Evolutionary conservation across 768 basidiomycete species (phyloP).

Genomic region (Candolleomyces eurysporus): DNA sequence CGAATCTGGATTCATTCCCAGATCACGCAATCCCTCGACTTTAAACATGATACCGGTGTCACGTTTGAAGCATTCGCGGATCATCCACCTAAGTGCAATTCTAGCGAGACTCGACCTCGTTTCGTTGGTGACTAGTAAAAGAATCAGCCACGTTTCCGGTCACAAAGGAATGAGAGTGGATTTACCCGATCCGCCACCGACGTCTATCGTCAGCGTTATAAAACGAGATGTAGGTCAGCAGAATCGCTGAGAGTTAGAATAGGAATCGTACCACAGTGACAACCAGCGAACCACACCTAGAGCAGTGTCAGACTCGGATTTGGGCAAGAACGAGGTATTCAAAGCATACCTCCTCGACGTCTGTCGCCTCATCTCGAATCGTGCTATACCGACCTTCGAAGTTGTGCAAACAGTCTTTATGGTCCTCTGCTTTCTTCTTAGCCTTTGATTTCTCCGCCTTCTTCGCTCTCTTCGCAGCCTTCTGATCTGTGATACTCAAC

Average conservation of each 20-base stretch:
- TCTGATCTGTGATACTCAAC: constrained; percentile 24
- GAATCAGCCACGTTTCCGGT: not conserved
- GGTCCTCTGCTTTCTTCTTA: constrained; percentile 3
- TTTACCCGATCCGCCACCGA: constrained; percentile 53
- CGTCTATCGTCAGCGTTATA: constrained; percentile 30
- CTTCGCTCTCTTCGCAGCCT: constrained; percentile 6
- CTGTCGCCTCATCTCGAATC: constrained; percentile 20
- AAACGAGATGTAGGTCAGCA: not conserved
- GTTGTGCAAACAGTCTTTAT: constrained; percentile 13
- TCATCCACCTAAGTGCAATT: constrained; percentile 65
- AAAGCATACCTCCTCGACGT: constrained; percentile 49
- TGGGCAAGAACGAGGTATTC: not conserved
- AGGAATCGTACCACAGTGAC: constrained; percentile 39
- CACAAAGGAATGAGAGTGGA: not conserved
- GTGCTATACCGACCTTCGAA: constrained; percentile 27
- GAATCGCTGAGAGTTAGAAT: not conserved
- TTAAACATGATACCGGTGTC: constrained; percentile 60
- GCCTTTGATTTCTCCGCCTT: not conserved
- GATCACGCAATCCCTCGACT: constrained; percentile 34
- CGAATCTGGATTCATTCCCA: constrained; percentile 39
- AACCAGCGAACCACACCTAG: constrained; percentile 37
- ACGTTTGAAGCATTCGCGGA: constrained; percentile 60
- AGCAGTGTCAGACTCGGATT: not conserved
- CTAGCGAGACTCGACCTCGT: constrained; percentile 42
- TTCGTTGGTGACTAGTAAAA: constrained; percentile 32